Percentiles rank a stretch among this genome's conserved stretches.
These are phyloP conservation scores for Aspergillus coremiiformis DNA, from an alignment of 495 filamentous ascomycete genomes.

Conservation along the genomic window DNA sequence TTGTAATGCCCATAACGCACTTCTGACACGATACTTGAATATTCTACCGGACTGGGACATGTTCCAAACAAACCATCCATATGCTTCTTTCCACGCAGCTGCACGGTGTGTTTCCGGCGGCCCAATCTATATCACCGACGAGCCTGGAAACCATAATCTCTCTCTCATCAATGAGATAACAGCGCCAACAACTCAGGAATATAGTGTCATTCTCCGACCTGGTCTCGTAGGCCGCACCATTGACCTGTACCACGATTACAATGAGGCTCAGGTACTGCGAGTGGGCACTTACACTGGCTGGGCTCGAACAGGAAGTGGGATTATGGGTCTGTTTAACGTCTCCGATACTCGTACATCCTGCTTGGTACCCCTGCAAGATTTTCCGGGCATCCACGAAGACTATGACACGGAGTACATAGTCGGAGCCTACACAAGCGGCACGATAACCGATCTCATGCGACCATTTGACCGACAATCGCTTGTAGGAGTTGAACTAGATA, in stretches of 20 bases:
- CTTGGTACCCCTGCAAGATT: constrained; percentile 59
- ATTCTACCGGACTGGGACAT: constrained; percentile 96
- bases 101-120: constrained; percentile 85
- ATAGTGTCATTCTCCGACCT: constrained; percentile 71
- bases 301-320: constrained; percentile 59
- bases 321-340: constrained; percentile 83
- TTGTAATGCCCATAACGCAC: constrained; percentile 84
- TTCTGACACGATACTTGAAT: constrained; percentile 68
- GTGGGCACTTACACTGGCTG: constrained; percentile 65
- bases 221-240: constrained; percentile 60
- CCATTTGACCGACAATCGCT: constrained; percentile 29
- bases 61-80: constrained; percentile 85
- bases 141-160: constrained; percentile 71
- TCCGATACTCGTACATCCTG: constrained; percentile 49
- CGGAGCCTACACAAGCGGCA: constrained; percentile 61
- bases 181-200: constrained; percentile 54
- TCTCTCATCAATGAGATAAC: constrained; percentile 72
- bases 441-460: constrained; percentile 46
- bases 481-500: constrained; percentile 52
- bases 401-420: constrained; percentile 54
- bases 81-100: constrained; percentile 77
- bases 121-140: constrained; percentile 88
- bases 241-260: constrained; percentile 66
- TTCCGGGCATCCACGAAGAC: constrained; percentile 55
- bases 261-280: constrained; percentile 64